phyloP scores from a whole-genome alignment of 805 yeast genomes.

The Candida suzukii region DNA sequence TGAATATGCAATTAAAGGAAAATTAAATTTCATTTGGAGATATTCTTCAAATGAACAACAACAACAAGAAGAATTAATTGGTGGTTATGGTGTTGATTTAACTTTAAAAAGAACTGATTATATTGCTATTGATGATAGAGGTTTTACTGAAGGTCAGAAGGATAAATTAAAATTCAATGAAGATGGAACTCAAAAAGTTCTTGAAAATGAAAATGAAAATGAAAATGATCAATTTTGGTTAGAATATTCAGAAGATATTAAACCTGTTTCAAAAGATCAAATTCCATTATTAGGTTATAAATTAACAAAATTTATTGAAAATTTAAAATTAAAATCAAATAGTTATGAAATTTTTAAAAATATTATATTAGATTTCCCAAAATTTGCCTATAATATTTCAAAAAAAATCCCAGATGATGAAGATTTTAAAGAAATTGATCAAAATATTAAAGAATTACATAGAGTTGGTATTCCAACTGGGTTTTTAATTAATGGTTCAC shows the following conservation, averaged over 20 bases:
- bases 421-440: slow-evolving; percentile 1
- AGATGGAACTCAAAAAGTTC: not conserved
- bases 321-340: slow-evolving; percentile 11
- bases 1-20: slow-evolving; percentile 54
- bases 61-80: slow-evolving; percentile 23
- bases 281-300: slow-evolving; percentile 32
- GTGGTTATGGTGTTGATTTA: slow-evolving; percentile 65
- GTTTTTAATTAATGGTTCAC: slow-evolving; percentile 65
- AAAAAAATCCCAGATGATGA: slow-evolving; percentile 8
- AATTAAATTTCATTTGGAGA: slow-evolving; percentile 70
- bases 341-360: slow-evolving; percentile 26
- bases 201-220: slow-evolving; percentile 5
- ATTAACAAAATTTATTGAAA: slow-evolving; percentile 32
- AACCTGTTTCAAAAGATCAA: slow-evolving; percentile 23
- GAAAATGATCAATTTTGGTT: slow-evolving; percentile 6
- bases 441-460: slow-evolving; percentile 11
- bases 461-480: slow-evolving; percentile 32
- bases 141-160: slow-evolving; percentile 22
- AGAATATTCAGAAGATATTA: slow-evolving; percentile 22
- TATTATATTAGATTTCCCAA: slow-evolving; percentile 49
- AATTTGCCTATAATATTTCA: slow-evolving; percentile 34
- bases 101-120: slow-evolving; percentile 63
- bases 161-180: slow-evolving; percentile 18
- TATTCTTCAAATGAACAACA: slow-evolving; percentile 38
- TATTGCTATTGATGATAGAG: slow-evolving; percentile 57